Evolutionary conservation across 2,329 filamentous ascomycete genomes (phyloP), one percentile per base, ranked within the genome.

Genomic region (Lecanicillium sp.): DNA sequence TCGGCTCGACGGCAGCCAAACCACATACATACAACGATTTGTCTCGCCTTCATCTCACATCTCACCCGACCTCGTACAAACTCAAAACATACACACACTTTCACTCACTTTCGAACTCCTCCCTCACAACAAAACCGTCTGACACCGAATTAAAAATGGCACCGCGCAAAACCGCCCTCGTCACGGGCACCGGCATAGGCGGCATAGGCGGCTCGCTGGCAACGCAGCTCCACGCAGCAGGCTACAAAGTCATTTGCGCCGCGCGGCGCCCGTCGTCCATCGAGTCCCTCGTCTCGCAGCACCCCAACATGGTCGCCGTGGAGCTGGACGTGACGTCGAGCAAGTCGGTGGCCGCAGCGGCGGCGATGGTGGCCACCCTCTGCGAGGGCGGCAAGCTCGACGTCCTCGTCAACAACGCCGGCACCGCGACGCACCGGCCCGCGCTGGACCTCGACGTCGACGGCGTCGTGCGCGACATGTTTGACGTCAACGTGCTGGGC

Each of bases 351-450:
- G 33, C 36, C 14, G 34, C 33, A 10, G 41, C 37, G 1, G 37
- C 37, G 12, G 33, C 33, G 5, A 17, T 19, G 13, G 41, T 43
- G 13, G 33, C 37, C 12, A 25, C 15, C 8, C 28, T 31, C 13
- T 6, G 6, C 6, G 31, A 33, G 8, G 41, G 37, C 27, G 37
- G 41, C 17, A 28, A 13, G n/a, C 41, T 43, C 4, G 41, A 43
- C 15, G 37, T 43, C 29, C 37, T 43, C 22, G 27, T 43, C 37
- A 43, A 43, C 34, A 43, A 43, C 10, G 41, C 41, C 10, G 41
- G 41, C 27, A 22, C 15, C 29, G 37, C 35, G 11, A 37, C 36
- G 25, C 37, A 40, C 30, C 41, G 37, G n/a, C 37, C 41, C 14
- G 34, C 34, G 8, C 22, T 43, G 15, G 41, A 43, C 29, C 18